Base-by-base conservation (phyloP, 179 eudicot species). In the Carnegiea gigantea region DNA sequence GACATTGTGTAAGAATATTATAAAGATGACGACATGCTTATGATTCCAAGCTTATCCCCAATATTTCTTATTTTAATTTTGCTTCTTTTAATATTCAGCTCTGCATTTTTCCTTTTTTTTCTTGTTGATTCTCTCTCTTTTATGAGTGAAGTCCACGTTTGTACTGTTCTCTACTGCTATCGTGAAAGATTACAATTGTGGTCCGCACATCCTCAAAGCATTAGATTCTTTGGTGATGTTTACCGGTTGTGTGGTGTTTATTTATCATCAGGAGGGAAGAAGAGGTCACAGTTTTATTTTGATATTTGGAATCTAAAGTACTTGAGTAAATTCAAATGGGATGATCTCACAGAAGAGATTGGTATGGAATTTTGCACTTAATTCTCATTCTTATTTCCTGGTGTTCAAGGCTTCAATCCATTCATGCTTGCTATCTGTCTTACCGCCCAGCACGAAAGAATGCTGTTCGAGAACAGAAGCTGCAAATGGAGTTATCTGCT, bases 291-390 rank as follows among this genome's bases (percentile, higher is more conserved):
- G 20, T 92, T 91, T 82, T 94, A 89, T 86, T 94, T 89, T 83
- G 98, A 96, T 81, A 77, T 92, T 53, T 96, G 98, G 98, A 96
- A 96, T 82, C 92, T 96, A 83, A 96, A 94, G 85, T 96, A 96
- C 86, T 87, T 96, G 90, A 94, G 97, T 88, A 96, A 96, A 88
- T 92, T 96, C 86, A 94, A 94, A 84, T 94, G 99, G 99, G 97
- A 95, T 83, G 89, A 94, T 89, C 95, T 96, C 54, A 92, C 97
- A 11, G 97, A 85, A 80, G 99, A 96, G 85, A 90, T 81, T 78
- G 92, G 99, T 96, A 85, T 57, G 79, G 12, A 82, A 54, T 71
- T 75, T 26, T 82, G 15, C 83, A 8, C 28, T 65, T 36, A 43
- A 23, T n/a, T 49, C 3, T 51, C 24, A 64, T 78, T 20, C 12